Evolutionary conservation across 2,329 filamentous ascomycete genomes (phyloP).

Genomic region (Pseudogymnoascus sp.): DNA sequence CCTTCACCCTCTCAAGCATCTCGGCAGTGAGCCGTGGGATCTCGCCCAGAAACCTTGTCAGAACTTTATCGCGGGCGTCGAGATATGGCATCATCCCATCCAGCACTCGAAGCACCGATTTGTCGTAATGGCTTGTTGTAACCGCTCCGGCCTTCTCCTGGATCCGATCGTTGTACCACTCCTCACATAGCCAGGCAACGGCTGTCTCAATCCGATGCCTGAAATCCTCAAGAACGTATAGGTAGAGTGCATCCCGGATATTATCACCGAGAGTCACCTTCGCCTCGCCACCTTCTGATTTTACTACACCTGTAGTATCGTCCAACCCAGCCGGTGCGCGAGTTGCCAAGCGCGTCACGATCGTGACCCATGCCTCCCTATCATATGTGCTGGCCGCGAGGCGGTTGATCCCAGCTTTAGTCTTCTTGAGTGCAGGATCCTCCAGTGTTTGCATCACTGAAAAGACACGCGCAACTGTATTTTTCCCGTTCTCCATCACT

Average conservation of each 20-base stretch:
- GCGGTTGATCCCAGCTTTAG: conserved; percentile 68
- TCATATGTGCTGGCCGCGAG: conserved; percentile 78
- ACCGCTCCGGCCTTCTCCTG: conserved; percentile 35
- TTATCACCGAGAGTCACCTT: conserved; percentile 49
- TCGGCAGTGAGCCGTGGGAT: conserved; percentile 68
- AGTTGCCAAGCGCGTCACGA: conserved; percentile 78
- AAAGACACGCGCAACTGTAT: conserved; percentile 69
- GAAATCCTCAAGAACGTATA: conserved; percentile 87
- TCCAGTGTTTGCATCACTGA: conserved; percentile 67
- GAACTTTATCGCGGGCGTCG: conserved; percentile 80
- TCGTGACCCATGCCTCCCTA: conserved; percentile 81
- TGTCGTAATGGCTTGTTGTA: conserved; percentile 61
- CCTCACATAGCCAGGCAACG: conserved; percentile 90
- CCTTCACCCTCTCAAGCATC: conserved; percentile 65
- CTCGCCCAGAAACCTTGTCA: conserved; percentile 87
- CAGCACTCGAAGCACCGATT: conserved; percentile 71
- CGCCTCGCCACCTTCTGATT: conserved; percentile 42
- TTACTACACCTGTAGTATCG: conserved; percentile 38
- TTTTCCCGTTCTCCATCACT: conserved; percentile 63
- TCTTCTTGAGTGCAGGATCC: conserved; percentile 51
- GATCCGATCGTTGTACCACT: conserved; percentile 89
- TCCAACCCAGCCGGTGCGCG: conserved; percentile 66
- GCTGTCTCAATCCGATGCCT: conserved; percentile 80
- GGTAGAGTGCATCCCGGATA: conserved; percentile 73
- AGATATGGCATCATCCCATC: conserved; percentile 85